Conservation (phyloP, 768 basidiomycete genomes). For the Mycena vitilis region DNA sequence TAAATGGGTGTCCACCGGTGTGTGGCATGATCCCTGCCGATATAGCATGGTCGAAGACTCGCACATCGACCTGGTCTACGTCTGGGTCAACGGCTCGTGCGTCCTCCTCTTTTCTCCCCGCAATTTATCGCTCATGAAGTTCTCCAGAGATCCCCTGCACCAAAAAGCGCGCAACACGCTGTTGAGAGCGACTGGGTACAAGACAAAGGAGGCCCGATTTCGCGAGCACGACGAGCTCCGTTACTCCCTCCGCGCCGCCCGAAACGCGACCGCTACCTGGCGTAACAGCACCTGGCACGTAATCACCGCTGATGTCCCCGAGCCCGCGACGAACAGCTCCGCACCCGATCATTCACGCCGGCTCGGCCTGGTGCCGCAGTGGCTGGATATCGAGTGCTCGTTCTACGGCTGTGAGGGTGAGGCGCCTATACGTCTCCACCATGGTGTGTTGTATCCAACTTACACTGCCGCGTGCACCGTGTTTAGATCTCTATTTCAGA, state of each 20-base stretch:
- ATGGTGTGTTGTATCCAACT: slow-evolving; percentile 45
- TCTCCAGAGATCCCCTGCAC: slow-evolving; percentile 32
- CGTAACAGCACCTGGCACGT: slow-evolving; percentile 46
- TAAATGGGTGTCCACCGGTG: slow-evolving; percentile 31
- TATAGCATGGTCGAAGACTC: slow-evolving; percentile 31
- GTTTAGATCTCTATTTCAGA: slow-evolving; percentile 13
- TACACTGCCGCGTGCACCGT: slow-evolving; percentile 34
- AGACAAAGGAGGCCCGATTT: slow-evolving; percentile 34
- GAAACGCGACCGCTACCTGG: slow-evolving; percentile 43
- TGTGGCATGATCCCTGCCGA: slow-evolving; percentile 34
- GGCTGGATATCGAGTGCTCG: slow-evolving; percentile 44
- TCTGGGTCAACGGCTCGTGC: slow-evolving; percentile 40
- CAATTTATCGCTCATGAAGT: not conserved
- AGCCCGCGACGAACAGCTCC: not conserved
- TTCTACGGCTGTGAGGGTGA: slow-evolving; percentile 38
- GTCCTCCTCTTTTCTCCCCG: not conserved
- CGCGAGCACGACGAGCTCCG: slow-evolving; percentile 53
- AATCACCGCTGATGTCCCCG: slow-evolving; percentile 47
- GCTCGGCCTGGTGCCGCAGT: slow-evolving; percentile 54
- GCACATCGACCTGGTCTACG: slow-evolving; percentile 34
- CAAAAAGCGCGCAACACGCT: slow-evolving; percentile 27
- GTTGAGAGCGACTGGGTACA: slow-evolving; percentile 10
- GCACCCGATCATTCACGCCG: slow-evolving; percentile 31
- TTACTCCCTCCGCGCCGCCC: slow-evolving; percentile 49
- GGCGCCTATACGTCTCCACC: slow-evolving; percentile 43